Evolutionary conservation across 108 stramenopile species (phyloP).

Genomic region (Bacterosira constricta): DNA sequence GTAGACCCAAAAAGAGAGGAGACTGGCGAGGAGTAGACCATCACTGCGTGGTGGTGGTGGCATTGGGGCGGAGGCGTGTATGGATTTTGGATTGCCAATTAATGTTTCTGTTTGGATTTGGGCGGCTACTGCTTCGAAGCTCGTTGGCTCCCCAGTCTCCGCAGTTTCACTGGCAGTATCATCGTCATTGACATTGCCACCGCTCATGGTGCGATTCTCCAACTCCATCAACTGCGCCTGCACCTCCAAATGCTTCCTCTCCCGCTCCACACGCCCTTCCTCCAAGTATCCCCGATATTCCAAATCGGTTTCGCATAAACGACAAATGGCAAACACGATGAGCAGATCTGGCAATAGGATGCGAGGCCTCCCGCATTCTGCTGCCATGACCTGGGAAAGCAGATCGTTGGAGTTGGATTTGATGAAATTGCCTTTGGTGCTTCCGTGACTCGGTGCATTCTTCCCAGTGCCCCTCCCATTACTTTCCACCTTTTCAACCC

Average conservation of each 20-base stretch:
- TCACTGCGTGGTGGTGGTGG: conserved; percentile 26
- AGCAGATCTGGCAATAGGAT: conserved; percentile 73
- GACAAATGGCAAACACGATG: conserved; percentile 77
- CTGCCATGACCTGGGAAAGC: conserved; percentile 24
- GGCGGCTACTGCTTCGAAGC: neutral
- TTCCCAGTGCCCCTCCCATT: neutral
- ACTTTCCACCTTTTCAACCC: neutral
- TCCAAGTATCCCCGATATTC: conserved; percentile 40
- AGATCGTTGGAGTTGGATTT: conserved; percentile 26
- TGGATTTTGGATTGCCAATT: conserved; percentile 2
- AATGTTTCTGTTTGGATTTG: conserved; percentile 5
- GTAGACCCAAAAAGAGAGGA: conserved; percentile 72
- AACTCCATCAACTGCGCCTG: conserved; percentile 36
- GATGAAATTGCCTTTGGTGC: conserved; percentile 3
- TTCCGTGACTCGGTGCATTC: conserved; percentile 1
- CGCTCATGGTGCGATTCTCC: conserved; percentile 17
- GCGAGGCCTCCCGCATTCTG: conserved; percentile 25
- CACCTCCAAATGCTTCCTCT: conserved; percentile 12
- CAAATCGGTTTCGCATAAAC: conserved; percentile 49
- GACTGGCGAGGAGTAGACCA: conserved; percentile 29
- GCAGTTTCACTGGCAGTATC: conserved; percentile 1
- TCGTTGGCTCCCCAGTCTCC: neutral
- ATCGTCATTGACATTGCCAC: conserved; percentile 10
- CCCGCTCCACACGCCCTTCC: conserved; percentile 22
- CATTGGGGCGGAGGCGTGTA: conserved; percentile 23